A percentile compares a stretch with the other conserved stretches of the same genome.
These are phyloP conservation scores for Neoconidiobolus thromboides DNA, from an alignment of 371 early-diverging fungal genomes.

Conservation along the genomic window DNA sequence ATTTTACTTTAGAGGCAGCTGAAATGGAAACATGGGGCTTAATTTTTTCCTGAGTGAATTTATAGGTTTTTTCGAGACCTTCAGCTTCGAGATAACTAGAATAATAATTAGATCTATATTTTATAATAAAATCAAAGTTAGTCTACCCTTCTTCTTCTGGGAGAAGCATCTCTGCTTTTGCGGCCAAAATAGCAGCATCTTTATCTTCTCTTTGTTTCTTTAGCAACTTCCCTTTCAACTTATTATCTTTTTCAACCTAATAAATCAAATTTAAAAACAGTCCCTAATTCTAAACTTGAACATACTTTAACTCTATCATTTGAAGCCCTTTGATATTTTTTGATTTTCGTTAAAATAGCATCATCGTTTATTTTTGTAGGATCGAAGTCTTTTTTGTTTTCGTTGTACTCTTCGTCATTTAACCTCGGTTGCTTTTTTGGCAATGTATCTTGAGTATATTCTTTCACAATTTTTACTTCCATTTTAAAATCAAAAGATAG, in stretches of 20 bases:
- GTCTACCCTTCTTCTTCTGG: constrained; percentile 43
- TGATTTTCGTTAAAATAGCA: too few relatives aligned
- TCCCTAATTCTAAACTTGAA: too few relatives aligned
- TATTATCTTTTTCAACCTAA: constrained; percentile 41
- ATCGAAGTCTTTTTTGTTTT: too few relatives aligned
- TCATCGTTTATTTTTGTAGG: too few relatives aligned
- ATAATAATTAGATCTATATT: neutral
- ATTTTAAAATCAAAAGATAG: too few relatives aligned
- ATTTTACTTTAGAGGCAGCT: constrained; percentile 49
- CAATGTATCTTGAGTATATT: too few relatives aligned
- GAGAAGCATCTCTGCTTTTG: constrained; percentile 52
- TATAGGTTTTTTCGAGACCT: constrained; percentile 73
- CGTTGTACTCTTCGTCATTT: too few relatives aligned
- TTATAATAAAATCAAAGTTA: neutral
- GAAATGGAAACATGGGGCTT: constrained; percentile 52
- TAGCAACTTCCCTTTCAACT: constrained; percentile 34
- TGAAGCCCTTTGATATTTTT: too few relatives aligned
- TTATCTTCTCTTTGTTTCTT: constrained; percentile 32
- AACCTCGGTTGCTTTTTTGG: too few relatives aligned
- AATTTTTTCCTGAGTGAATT: constrained; percentile 63
- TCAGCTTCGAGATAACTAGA: constrained; percentile 59
- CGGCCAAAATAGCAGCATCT: constrained; percentile 58
- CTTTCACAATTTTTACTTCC: too few relatives aligned
- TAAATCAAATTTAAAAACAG: neutral
- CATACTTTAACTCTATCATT: too few relatives aligned